Percentiles rank a stretch among this genome's conserved stretches.
phyloP scores from a whole-genome alignment of 2,329 filamentous ascomycete species.

The Fusarium sp. region DNA sequence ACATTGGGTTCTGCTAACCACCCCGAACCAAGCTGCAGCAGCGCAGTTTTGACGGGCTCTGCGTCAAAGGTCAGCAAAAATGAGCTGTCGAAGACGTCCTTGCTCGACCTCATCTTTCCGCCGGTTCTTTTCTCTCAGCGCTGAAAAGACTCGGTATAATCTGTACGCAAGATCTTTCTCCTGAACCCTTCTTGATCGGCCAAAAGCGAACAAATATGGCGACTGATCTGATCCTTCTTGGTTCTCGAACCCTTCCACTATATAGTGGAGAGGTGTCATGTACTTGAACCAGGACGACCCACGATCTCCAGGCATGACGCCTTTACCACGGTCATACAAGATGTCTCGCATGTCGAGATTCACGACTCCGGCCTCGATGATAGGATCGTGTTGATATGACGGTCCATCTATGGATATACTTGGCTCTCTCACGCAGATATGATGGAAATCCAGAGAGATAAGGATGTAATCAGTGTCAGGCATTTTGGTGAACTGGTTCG shows the following conservation, averaged over 20 bases:
- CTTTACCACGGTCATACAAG: neutral
- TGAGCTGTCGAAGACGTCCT: conserved; percentile 2
- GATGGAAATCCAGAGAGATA: conserved; percentile 13
- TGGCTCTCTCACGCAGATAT: neutral
- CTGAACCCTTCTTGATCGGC: conserved; percentile 10
- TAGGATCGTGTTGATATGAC: neutral
- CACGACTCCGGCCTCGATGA: conserved; percentile 15
- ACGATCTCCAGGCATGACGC: conserved; percentile 8
- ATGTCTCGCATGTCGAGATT: conserved; percentile 26
- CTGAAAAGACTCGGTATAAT: neutral
- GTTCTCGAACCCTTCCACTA: conserved; percentile 14
- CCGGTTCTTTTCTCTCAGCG: conserved; percentile 12
- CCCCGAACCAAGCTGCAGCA: neutral
- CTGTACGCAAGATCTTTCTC: neutral
- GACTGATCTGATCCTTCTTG: neutral
- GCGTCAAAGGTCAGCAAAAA: conserved; percentile 21
- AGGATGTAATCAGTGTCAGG: conserved; percentile 14
- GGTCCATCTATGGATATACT: neutral
- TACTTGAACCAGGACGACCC: conserved; percentile 29
- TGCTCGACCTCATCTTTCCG: neutral
- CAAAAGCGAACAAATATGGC: conserved; percentile 24
- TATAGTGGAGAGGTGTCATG: conserved; percentile 22
- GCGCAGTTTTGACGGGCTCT: neutral
- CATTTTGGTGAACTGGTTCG: neutral
- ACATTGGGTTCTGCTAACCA: conserved; percentile 6